Evolutionary conservation across 306 rosid species (phyloP).

Genomic region (Quercus ilex): DNA sequence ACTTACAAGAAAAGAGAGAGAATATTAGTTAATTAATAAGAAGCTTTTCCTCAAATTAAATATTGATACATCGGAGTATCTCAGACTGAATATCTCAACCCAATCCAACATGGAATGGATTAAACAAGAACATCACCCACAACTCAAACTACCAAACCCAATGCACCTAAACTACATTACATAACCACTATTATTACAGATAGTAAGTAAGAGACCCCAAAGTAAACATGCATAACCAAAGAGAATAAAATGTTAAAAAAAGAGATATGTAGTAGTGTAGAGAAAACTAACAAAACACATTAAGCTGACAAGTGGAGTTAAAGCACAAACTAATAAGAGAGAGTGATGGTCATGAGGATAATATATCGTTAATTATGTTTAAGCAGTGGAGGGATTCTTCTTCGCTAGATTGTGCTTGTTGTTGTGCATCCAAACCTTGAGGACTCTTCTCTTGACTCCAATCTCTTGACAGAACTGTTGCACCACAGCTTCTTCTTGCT

Average conservation of each 20-base stretch:
- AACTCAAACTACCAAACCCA: slow-evolving; percentile 23
- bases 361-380: not conserved
- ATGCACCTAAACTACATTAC: slow-evolving; percentile 16
- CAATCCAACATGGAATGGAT: not conserved
- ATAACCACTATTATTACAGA: slow-evolving; percentile 6
- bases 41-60: not conserved
- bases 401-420: slow-evolving; percentile 65
- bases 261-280: not conserved
- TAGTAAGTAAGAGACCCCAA: not conserved
- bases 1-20: not conserved
- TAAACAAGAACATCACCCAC: slow-evolving; percentile 15
- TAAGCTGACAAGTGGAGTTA: slow-evolving; percentile 8
- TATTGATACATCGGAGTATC: not conserved
- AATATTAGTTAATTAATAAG: not conserved
- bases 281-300: slow-evolving; percentile 9
- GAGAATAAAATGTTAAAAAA: slow-evolving; percentile 9
- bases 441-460: slow-evolving; percentile 70
- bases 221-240: not conserved
- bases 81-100: not conserved
- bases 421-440: slow-evolving; percentile 90
- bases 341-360: not conserved
- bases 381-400: slow-evolving; percentile 11
- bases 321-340: slow-evolving; percentile 8
- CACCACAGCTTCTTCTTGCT: slow-evolving; percentile 69
- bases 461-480: slow-evolving; percentile 76